Conservation (phyloP, 2,329 filamentous ascomycete species). For the Alternaria burnsii region DNA sequence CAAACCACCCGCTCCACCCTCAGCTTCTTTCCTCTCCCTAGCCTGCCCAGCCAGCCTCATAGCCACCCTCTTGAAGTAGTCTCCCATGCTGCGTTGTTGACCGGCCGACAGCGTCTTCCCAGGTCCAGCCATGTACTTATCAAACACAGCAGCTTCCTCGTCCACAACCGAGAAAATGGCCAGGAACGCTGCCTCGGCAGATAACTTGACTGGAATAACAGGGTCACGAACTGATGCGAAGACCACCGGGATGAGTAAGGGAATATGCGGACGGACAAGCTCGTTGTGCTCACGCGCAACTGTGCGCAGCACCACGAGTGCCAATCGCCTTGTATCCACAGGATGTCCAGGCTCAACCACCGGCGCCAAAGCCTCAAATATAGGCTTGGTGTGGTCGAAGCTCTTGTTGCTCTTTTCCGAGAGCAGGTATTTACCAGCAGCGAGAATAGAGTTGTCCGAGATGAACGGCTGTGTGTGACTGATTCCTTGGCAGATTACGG, state of each 20-base stretch:
- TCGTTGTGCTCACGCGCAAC: conserved; percentile 81
- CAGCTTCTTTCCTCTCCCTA: conserved; percentile 87
- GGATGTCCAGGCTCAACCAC: conserved; percentile 80
- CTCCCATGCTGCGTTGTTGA: conserved; percentile 87
- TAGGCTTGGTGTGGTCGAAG: conserved; percentile 78
- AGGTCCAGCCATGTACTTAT: conserved; percentile 82
- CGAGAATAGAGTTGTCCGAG: conserved; percentile 86
- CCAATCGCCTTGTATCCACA: conserved; percentile 82
- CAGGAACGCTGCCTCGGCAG: conserved; percentile 93
- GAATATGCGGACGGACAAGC: conserved; percentile 80
- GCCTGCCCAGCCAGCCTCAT: conserved; percentile 85
- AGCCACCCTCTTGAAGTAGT: conserved; percentile 96
- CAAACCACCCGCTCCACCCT: conserved; percentile 85
- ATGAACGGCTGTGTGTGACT: conserved; percentile 76
- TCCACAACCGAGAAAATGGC: conserved; percentile 90
- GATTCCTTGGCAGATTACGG: conserved; percentile 83
- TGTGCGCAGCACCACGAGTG: conserved; percentile 88
- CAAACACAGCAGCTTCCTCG: conserved; percentile 84
- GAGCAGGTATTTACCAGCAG: conserved; percentile 89
- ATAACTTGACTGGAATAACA: conserved; percentile 93
- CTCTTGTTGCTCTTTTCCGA: conserved; percentile 69
- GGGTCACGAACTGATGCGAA: conserved; percentile 90
- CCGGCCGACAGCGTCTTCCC: conserved; percentile 71
- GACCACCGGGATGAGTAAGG: conserved; percentile 79
- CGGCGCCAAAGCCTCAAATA: conserved; percentile 80